Evolutionary conservation across 2,329 filamentous ascomycete species (phyloP), one percentile per base, ranked within the genome.

Genomic region (Colletotrichum liaoningense): DNA sequence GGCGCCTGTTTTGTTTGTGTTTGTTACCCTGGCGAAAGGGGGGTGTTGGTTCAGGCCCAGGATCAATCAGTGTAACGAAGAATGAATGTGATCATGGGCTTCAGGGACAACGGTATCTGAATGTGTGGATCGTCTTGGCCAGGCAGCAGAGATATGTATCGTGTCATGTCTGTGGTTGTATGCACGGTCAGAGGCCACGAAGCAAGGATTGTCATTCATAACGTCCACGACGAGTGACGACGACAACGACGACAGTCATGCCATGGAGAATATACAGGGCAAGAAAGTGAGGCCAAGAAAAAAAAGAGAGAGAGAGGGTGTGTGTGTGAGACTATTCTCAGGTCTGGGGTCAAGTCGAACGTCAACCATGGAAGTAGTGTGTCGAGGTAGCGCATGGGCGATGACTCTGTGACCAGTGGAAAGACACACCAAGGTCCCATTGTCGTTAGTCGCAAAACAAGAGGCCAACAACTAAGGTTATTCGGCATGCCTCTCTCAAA

Each of bases 391-490:
- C 9, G 55, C 64, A 67, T 67, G 64, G 55, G 26, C 46, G 24
- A 22, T 49, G 35, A n/a, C 22, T 22, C 49, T 64, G 62, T 33
- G 49, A 54, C 14, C 52, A 49, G 42, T 49, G 16, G 42, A 49
- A 22, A 49, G 5, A 35, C 38, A 52, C 28, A 63, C 35, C 67
- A 64, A 49, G 67, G 42, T 57, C 62, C 62, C 28, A 54, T 66
- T 70, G 8, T 52, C 62, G 62, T 66, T 70, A 70, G 67, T 19
- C 52, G 19, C 62, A 58, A 52, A 67, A 54, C 28, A 26, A 54
- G 56, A 62, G 56, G 42, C 42, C 49, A 33, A 38, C 54, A 66
- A 66, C 67, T 54, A 70, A 70, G 68, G 42, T 70, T 70, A 57
- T 42, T 66, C 62, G 55, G 67, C 63, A 70, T 67, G 55, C 55